A percentile compares a stretch with the other conserved stretches of the same genome.
Conservation (phyloP, 2,329 filamentous ascomycete genomes). For the Capronia coronata region DNA sequence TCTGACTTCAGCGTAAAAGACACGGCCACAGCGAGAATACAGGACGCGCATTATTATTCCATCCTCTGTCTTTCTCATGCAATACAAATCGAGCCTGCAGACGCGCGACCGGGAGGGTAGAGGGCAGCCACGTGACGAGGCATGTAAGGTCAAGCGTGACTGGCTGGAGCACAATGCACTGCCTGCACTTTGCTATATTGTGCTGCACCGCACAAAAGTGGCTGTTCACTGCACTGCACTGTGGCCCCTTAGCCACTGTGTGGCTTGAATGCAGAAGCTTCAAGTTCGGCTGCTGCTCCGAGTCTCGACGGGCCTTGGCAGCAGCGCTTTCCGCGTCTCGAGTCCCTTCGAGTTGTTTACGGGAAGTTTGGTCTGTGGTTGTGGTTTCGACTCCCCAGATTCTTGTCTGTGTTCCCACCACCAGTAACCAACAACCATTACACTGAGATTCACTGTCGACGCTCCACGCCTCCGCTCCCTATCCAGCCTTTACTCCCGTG, state of each 20-base stretch:
- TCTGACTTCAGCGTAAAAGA: constrained; percentile 2
- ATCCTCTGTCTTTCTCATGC: not conserved
- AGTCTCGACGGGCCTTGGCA: not conserved
- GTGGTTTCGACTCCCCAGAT: not conserved
- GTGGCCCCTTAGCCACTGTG: too few relatives aligned
- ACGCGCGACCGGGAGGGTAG: not conserved
- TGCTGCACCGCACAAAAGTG: too few relatives aligned
- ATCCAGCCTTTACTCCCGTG: not conserved
- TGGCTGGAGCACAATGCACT: constrained; percentile 1
- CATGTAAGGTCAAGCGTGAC: not conserved
- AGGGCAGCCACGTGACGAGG: not conserved
- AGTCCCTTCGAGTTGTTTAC: not conserved
- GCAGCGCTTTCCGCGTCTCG: constrained; percentile 1
- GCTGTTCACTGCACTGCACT: too few relatives aligned
- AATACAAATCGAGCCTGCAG: not conserved
- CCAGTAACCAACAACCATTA: too few relatives aligned
- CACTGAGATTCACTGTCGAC: not conserved
- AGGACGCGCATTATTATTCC: constrained; percentile 1
- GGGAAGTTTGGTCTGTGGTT: not conserved
- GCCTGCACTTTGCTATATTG: too few relatives aligned
- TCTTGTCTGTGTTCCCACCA: not conserved
- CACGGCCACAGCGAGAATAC: constrained; percentile 8
- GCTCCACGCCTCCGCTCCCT: not conserved
- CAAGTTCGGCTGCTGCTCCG: too few relatives aligned
- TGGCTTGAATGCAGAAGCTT: too few relatives aligned